phyloP scores from a whole-genome alignment of 352 stramenopile species.

The Phytopythium delawarense region DNA sequence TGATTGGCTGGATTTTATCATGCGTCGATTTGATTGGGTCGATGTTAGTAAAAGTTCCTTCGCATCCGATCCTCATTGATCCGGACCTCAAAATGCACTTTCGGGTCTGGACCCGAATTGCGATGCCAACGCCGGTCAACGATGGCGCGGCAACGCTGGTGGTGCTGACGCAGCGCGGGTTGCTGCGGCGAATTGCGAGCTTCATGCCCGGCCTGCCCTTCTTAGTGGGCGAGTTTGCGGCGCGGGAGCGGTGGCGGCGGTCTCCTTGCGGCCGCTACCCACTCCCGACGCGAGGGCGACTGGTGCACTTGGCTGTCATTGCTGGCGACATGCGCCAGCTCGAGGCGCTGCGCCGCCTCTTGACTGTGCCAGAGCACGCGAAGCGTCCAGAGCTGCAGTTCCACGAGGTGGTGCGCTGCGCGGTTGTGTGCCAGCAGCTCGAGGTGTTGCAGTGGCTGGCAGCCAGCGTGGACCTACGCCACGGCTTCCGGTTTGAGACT shows the following conservation, averaged over 20 bases:
- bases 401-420: constrained; percentile 26
- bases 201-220: constrained; percentile 28
- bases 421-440: constrained; percentile 21
- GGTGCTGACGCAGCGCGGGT: constrained; percentile 19
- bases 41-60: no score
- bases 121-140: no score
- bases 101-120: no score
- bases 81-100: no score
- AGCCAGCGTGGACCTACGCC: constrained; percentile 10
- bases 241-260: neutral
- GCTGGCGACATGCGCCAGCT: neutral
- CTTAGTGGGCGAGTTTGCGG: constrained; percentile 18
- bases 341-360: constrained; percentile 6
- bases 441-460: constrained; percentile 20
- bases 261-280: constrained; percentile 14
- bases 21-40: no score
- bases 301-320: constrained; percentile 26
- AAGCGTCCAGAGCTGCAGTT: constrained; percentile 19
- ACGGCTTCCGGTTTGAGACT: constrained; percentile 12
- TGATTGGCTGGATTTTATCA: no score
- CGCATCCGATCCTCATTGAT: no score
- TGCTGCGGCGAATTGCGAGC: constrained; percentile 18
- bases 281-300: constrained; percentile 16
- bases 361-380: constrained; percentile 9
- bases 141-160: constrained; percentile 4